Evolutionary conservation across 495 filamentous ascomycete species (phyloP).

Genomic region (Neurospora sublineolata): DNA sequence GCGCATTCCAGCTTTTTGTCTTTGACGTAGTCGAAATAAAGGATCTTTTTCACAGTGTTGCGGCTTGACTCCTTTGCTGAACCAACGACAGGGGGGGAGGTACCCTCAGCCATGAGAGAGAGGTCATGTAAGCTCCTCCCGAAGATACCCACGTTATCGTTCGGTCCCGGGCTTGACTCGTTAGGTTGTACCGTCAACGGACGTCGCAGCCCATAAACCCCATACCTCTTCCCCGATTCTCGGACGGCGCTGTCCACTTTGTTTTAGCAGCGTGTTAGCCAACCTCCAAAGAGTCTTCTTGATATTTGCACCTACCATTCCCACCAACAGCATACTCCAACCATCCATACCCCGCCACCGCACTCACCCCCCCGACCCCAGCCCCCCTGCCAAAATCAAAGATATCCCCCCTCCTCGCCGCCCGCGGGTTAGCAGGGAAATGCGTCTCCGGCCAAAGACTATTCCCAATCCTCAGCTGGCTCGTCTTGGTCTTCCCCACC

Average conservation of each 20-base stretch:
- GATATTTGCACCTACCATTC: background rate
- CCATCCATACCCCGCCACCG: background rate
- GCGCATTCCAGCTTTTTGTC: background rate
- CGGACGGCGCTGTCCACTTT: background rate
- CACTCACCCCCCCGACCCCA: background rate
- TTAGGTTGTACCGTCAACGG: background rate
- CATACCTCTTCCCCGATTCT: background rate
- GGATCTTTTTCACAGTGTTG: background rate
- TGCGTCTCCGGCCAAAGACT: slow-evolving; percentile 16
- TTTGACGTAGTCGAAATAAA: background rate
- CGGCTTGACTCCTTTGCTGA: background rate
- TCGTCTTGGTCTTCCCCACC: slow-evolving; percentile 38
- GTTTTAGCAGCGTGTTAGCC: background rate
- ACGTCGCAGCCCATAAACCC: background rate
- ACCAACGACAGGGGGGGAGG: background rate
- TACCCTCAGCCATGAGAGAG: rapidly evolving
- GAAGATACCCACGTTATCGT: background rate
- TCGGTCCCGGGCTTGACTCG: background rate
- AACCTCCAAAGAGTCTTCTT: background rate
- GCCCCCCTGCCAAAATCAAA: background rate
- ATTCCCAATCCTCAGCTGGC: slow-evolving; percentile 28
- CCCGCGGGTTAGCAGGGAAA: slow-evolving; percentile 36
- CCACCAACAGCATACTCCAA: background rate
- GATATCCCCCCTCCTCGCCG: slow-evolving; percentile 32
- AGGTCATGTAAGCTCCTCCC: background rate